Conservation (phyloP, 805 yeast genomes). For the Spathaspora sp. region DNA sequence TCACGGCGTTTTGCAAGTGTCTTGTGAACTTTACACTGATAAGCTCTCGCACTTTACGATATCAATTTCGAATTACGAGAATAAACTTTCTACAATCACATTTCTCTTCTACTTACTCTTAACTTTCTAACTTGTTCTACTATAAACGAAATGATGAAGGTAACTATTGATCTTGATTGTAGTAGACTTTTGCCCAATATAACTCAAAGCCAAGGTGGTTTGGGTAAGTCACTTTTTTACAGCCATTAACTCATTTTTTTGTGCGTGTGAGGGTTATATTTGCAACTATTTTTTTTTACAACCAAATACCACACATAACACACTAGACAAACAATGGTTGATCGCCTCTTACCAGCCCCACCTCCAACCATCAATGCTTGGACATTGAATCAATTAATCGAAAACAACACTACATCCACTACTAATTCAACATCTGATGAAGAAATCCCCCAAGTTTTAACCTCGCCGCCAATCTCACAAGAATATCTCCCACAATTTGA, state of each 20-base stretch:
- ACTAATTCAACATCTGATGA: background rate
- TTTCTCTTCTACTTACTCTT: too few relatives aligned
- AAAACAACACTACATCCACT: background rate
- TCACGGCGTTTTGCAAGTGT: too few relatives aligned
- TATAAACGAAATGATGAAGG: too few relatives aligned
- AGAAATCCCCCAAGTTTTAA: background rate
- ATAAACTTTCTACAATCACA: too few relatives aligned
- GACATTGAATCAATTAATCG: conserved; percentile 6
- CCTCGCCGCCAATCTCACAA: background rate
- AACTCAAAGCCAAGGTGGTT: background rate
- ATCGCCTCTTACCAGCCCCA: conserved; percentile 9
- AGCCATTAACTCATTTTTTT: background rate
- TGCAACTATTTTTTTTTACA: background rate
- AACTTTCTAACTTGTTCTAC: too few relatives aligned
- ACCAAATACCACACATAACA: background rate
- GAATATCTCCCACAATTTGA: background rate
- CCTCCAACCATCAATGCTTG: conserved; percentile 9
- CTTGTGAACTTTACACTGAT: too few relatives aligned
- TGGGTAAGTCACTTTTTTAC: background rate
- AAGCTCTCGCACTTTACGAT: too few relatives aligned
- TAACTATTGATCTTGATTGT: background rate
- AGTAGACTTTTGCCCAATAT: background rate
- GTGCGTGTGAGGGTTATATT: background rate
- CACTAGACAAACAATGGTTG: background rate
- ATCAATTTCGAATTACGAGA: too few relatives aligned